Conservation (phyloP, 23 red algal species). For the Agarophyton chilense region DNA sequence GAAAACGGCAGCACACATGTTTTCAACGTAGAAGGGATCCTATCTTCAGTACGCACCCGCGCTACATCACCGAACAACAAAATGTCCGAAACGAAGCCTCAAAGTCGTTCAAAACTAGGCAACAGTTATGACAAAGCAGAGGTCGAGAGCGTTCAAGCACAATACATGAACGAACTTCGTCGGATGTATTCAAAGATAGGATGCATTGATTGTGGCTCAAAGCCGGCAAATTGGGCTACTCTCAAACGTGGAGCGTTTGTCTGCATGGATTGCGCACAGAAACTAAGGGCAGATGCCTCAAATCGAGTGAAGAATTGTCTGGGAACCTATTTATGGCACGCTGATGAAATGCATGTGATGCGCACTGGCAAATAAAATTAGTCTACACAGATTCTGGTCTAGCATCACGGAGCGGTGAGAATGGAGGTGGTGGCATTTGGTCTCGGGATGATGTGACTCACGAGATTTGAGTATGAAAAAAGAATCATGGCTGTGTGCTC, state of each 20-base stretch:
- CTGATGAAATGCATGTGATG: slow-evolving; percentile 71
- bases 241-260: slow-evolving; percentile 59
- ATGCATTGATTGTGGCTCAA: slow-evolving; percentile 54
- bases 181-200: slow-evolving; percentile 31
- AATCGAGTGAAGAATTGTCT: slow-evolving; percentile 64
- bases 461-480: no score
- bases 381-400: no score
- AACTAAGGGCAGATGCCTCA: slow-evolving; percentile 56
- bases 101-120: slow-evolving; percentile 69
- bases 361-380: background rate
- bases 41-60: background rate
- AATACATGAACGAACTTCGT: slow-evolving; percentile 57
- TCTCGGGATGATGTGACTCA: background rate
- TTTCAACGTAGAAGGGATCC: no score
- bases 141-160: slow-evolving; percentile 24
- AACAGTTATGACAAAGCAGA: slow-evolving; percentile 47
- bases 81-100: background rate
- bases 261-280: slow-evolving; percentile 63
- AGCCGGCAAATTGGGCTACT: slow-evolving; percentile 51
- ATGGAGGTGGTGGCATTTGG: background rate
- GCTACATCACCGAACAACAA: background rate
- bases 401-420: no score
- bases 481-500: no score
- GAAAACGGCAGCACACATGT: no score
- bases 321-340: slow-evolving; percentile 67